phyloP scores from a whole-genome alignment of 2,329 filamentous ascomycete genomes.

The Xylogone sp. region DNA sequence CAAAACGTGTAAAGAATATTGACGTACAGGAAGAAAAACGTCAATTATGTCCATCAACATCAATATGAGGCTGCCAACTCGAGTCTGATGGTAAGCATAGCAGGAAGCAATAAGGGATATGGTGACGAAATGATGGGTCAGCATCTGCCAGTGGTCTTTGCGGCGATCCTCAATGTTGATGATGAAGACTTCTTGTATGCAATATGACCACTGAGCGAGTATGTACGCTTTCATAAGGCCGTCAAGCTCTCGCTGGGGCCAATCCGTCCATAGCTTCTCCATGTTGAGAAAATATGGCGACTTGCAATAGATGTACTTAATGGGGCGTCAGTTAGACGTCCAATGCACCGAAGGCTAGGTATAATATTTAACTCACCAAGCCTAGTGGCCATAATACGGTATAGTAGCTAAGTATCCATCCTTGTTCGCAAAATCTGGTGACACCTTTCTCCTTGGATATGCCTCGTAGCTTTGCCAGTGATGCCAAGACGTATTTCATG shows the following conservation, averaged over 20 bases:
- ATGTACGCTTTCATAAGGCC: conserved; percentile 85
- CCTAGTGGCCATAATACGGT: conserved; percentile 77
- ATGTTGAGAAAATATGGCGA: conserved; percentile 81
- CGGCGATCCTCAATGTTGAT: conserved; percentile 91
- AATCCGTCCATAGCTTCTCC: conserved; percentile 76
- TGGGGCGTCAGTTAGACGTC: too few relatives aligned
- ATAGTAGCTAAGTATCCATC: conserved; percentile 86
- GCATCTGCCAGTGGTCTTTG: conserved; percentile 96
- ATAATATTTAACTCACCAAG: conserved; percentile 61
- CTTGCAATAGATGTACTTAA: conserved; percentile 41
- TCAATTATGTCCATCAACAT: conserved; percentile 94
- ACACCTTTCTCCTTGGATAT: conserved; percentile 74
- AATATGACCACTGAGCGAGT: conserved; percentile 85
- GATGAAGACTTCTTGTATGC: conserved; percentile 89
- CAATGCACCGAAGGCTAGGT: too few relatives aligned
- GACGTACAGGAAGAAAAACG: conserved; percentile 74
- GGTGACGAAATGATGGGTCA: conserved; percentile 90
- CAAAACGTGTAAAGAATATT: too few relatives aligned
- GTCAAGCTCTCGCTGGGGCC: conserved; percentile 73
- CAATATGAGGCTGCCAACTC: conserved; percentile 83
- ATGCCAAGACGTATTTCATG: conserved; percentile 85
- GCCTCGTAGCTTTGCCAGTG: conserved; percentile 68
- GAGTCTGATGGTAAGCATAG: conserved; percentile 83
- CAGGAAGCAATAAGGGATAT: conserved; percentile 74
- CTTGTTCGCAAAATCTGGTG: conserved; percentile 87